Evolutionary conservation across 2,329 filamentous ascomycete genomes (phyloP).

Genomic region (Diaporthe sp.): DNA sequence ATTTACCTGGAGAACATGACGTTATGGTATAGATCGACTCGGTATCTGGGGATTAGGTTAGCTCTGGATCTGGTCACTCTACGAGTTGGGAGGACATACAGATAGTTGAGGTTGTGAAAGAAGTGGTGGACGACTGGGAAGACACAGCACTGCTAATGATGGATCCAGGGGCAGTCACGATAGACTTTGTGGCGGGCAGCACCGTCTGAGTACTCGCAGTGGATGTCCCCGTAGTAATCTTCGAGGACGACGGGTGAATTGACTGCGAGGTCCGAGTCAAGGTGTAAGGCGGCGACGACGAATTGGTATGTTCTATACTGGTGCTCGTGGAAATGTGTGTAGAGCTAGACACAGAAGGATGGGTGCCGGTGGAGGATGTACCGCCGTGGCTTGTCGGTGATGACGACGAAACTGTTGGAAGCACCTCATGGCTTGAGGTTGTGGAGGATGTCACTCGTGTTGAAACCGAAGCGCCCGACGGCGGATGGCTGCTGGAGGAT

Average conservation of each 20-base stretch:
- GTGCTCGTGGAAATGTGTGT: neutral
- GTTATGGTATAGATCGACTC: neutral
- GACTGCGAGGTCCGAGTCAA: neutral
- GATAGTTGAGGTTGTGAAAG: slow-evolving; percentile 1
- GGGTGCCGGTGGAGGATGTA: neutral
- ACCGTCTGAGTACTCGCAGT: neutral
- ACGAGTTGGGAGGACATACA: neutral
- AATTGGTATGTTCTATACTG: neutral
- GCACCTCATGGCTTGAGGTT: neutral
- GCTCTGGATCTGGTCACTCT: neutral
- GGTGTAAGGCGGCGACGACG: fast-evolving
- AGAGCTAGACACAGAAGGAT: neutral
- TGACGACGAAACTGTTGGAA: neutral
- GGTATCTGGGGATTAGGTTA: neutral
- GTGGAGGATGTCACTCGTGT: neutral
- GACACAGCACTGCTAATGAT: neutral
- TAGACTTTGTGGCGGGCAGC: neutral
- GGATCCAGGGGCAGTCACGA: neutral
- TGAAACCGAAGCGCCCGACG: neutral
- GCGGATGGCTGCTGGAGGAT: neutral
- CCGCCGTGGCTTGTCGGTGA: neutral
- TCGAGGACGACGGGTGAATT: neutral
- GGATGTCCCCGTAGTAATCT: neutral
- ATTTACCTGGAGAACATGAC: neutral
- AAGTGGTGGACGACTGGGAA: neutral